Evolutionary conservation across 2,329 filamentous ascomycete genomes (phyloP).

Genomic region (Colletotrichum higginsianum): DNA sequence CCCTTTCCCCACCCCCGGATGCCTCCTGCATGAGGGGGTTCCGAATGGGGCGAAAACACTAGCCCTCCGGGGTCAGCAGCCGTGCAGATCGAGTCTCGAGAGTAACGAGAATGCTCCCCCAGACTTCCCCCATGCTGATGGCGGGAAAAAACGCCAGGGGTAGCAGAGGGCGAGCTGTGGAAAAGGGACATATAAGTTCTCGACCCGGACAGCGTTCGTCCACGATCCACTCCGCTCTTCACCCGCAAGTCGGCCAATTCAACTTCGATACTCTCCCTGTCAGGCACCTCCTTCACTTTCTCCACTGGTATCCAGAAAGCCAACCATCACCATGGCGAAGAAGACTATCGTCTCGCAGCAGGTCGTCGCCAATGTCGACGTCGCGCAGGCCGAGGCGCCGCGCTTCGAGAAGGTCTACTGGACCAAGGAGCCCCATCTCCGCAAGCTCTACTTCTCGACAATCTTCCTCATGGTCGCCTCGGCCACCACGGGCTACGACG

Average conservation of each 20-base stretch:
- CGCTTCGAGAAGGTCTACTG: conserved; percentile 70
- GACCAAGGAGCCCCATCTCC: conserved; percentile 69
- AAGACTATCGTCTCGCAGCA: conserved; percentile 39
- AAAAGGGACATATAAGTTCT: conserved; percentile 35
- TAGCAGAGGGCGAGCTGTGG: neutral
- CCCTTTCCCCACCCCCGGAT: conserved; percentile 29
- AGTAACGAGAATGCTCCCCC: neutral
- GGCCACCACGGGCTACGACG: conserved; percentile 74
- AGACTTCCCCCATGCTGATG: neutral
- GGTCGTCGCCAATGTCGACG: conserved; percentile 51
- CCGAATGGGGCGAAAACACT: conserved; percentile 33
- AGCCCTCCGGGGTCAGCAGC: conserved; percentile 37
- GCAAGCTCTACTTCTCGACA: conserved; percentile 68
- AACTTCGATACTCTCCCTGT: conserved; percentile 29
- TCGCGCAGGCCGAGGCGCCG: conserved; percentile 61
- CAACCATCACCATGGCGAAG: conserved; percentile 39
- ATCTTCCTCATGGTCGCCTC: conserved; percentile 71
- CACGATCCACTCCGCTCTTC: conserved; percentile 1
- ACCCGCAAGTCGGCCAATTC: conserved; percentile 39
- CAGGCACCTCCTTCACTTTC: neutral
- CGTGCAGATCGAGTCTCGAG: conserved; percentile 20
- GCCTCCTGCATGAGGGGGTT: conserved; percentile 32
- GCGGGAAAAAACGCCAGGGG: neutral
- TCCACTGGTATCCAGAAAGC: conserved; percentile 21
- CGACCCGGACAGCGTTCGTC: conserved; percentile 5